A percentile compares a stretch with the other conserved stretches of the same genome.
Conservation (phyloP, 2,329 filamentous ascomycete genomes). For the Apiospora hydei region DNA sequence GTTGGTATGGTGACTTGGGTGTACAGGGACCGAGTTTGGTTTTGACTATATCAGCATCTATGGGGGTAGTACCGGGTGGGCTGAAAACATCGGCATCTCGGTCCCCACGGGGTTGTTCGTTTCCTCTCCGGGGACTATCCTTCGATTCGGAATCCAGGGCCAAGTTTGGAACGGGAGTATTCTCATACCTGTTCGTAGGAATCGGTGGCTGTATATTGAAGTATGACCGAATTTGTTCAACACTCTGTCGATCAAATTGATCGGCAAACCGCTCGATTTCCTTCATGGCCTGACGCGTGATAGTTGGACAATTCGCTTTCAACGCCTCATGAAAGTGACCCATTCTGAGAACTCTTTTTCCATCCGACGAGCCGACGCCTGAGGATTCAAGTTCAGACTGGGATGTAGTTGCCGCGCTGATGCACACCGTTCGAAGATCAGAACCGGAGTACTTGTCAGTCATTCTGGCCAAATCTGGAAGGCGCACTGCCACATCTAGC, state of each 20-base stretch:
- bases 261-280: background rate
- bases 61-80: too few relatives aligned
- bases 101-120: too few relatives aligned
- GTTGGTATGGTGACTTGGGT: background rate
- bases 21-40: background rate
- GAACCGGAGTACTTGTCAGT: background rate
- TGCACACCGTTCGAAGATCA: background rate
- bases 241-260: background rate
- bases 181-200: too few relatives aligned
- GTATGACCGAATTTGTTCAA: background rate
- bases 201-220: too few relatives aligned
- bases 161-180: too few relatives aligned
- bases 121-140: too few relatives aligned
- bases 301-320: background rate
- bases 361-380: fast-evolving
- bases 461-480: background rate
- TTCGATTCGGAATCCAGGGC: too few relatives aligned
- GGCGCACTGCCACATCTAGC: background rate
- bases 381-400: background rate
- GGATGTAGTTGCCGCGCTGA: background rate
- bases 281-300: background rate
- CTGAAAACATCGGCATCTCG: too few relatives aligned
- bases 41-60: too few relatives aligned
- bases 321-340: background rate
- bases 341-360: background rate